Conservation (phyloP, 345 rosid genomes). For the Xanthoceras sorbifolium region DNA sequence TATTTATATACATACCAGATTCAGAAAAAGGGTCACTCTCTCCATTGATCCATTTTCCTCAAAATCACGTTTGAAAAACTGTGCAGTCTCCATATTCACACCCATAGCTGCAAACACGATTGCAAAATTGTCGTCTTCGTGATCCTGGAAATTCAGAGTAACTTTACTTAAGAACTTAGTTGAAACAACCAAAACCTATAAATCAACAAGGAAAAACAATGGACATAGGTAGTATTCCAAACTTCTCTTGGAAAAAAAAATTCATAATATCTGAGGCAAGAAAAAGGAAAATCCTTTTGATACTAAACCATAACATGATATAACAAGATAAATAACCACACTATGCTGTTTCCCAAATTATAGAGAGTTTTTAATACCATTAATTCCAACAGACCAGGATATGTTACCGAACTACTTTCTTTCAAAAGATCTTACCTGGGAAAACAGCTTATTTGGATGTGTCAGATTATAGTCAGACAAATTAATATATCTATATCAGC, state of each 20-base stretch:
- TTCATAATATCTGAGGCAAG: not conserved
- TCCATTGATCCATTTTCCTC: constrained; percentile 99
- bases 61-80: constrained; percentile 97
- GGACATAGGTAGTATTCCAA: not conserved
- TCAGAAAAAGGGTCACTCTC: constrained; percentile 91
- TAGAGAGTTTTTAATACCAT: not conserved
- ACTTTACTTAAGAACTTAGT: not conserved
- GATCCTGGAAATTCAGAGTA: constrained; percentile 53
- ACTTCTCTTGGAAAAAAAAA: not conserved
- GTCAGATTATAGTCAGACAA: not conserved
- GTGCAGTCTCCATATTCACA: constrained; percentile 98
- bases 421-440: not conserved
- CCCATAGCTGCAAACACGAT: constrained; percentile 99
- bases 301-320: not conserved
- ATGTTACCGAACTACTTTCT: not conserved
- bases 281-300: not conserved
- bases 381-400: not conserved
- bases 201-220: not conserved
- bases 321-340: not conserved
- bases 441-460: not conserved
- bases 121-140: constrained; percentile 91
- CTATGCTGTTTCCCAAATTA: not conserved
- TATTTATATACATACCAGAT: constrained; percentile 54
- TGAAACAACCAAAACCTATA: constrained; percentile 1
- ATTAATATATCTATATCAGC: not conserved